A percentile compares a stretch with the other conserved stretches of the same genome.
These are phyloP conservation scores for Penicillium sp. DNA, from an alignment of 2,329 filamentous ascomycete genomes.

Conservation along the genomic window DNA sequence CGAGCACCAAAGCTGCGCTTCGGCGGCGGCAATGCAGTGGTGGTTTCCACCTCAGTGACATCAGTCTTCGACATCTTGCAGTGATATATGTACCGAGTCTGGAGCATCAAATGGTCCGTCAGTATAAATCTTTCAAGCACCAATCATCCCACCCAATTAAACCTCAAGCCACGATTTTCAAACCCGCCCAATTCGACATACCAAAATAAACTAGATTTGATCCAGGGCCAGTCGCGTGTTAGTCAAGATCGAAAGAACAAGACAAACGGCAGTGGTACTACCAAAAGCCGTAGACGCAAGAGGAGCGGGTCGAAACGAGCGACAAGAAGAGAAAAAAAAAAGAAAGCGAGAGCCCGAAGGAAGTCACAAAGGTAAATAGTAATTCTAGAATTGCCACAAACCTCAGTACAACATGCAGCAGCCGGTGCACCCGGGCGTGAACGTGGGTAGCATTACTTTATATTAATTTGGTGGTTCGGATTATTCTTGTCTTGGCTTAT, in stretches of 20 bases:
- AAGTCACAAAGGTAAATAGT: neutral
- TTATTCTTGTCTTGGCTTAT: neutral
- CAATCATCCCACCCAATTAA: neutral
- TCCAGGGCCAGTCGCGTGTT: neutral
- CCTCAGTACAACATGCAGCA: neutral
- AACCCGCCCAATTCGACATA: neutral
- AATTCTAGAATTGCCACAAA: neutral
- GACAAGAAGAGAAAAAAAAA: constrained; percentile 13
- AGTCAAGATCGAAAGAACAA: constrained; percentile 4
- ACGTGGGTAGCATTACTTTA: constrained; percentile 13
- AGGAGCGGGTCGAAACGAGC: constrained; percentile 10
- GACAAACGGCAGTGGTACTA: neutral
- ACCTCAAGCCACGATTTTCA: constrained; percentile 2
- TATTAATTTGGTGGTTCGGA: neutral
- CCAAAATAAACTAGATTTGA: neutral
- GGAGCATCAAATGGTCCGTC: neutral
- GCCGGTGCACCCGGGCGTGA: neutral
- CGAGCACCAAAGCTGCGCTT: constrained; percentile 38
- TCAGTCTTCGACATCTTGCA: constrained; percentile 34
- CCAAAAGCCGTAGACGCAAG: neutral
- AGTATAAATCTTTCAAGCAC: neutral
- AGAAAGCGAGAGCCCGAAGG: neutral
- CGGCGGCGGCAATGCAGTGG: constrained; percentile 11
- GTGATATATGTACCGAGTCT: neutral
- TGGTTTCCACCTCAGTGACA: constrained; percentile 26